phyloP scores from a whole-genome alignment of 352 stramenopile species.

The Thraustochytrium striatum region DNA sequence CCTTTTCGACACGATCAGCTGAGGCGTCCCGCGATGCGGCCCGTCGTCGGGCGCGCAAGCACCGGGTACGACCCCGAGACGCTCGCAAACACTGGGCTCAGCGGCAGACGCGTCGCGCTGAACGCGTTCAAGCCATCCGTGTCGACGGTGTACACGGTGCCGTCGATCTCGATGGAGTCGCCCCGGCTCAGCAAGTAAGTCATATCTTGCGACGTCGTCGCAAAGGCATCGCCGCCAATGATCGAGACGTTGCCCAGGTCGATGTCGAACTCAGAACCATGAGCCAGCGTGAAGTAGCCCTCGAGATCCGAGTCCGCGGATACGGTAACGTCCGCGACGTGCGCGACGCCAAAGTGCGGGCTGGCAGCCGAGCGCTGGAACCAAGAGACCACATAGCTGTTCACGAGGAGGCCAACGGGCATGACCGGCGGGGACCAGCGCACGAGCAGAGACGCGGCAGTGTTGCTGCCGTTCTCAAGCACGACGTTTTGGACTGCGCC shows the following conservation, averaged over 20 bases:
- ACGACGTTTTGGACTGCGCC: background rate
- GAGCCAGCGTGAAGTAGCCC: background rate
- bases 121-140: background rate
- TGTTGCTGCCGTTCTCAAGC: background rate
- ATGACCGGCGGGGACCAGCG: conserved; percentile 24
- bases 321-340: background rate
- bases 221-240: background rate
- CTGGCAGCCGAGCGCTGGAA: conserved; percentile 8
- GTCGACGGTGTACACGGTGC: background rate
- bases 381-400: conserved; percentile 11
- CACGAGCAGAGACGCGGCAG: background rate
- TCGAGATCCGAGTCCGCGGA: too few relatives aligned
- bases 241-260: background rate
- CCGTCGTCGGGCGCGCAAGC: conserved; percentile 64
- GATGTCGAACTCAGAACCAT: background rate
- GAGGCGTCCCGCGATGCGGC: conserved; percentile 65
- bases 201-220: background rate
- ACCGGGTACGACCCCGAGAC: conserved; percentile 46
- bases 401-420: background rate
- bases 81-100: background rate
- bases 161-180: background rate
- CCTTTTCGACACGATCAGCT: conserved; percentile 64
- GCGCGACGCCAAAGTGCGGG: conserved; percentile 22
- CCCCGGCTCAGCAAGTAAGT: background rate
- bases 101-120: background rate